Base-by-base conservation (phyloP, 305 asterid species). In the Rubia balearica region DNA sequence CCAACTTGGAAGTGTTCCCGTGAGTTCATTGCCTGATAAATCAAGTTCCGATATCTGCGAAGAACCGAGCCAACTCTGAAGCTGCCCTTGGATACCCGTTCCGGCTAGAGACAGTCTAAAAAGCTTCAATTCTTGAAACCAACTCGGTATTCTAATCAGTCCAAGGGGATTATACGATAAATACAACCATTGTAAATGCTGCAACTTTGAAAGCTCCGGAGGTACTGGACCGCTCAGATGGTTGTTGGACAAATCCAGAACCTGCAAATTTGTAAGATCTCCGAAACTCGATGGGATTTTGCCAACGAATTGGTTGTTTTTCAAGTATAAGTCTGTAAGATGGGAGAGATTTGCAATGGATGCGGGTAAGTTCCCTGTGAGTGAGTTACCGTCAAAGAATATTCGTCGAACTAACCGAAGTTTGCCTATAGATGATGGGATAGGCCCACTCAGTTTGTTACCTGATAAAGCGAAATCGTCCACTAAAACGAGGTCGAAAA, bases 91-190 rank as follows among this genome's bases (percentile, higher is more conserved):
- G 7, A 90, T 81, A 69, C 97, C 97, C 1, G 96, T 88, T 3
- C 67, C 72, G 3, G 85, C 84, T 5, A 84, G 75, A 42, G 22
- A 42, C 24, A 87, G 80, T 5, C 66, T 79, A 22, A 77, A 77
- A 41, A 83, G 71, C 12, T 59, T 24, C 1, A 86, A 60, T 8
- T 82, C 77, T 51, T 51, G 61, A 19, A 85, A 46, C 91, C 87
- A 88, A 30, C 67, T 53, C 19, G 93, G 96, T 17, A 90, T 76
- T 11, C 11, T 78, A 27, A 53, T 62, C 9, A 88, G 72, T 6
- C 61, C n/a, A 1, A 86, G 78, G 69, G 93, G 96, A 70, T 90
- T 90, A 75, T 68, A 76, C 7, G 97, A 88, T 6, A 90, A 80
- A 70, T 79, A 86, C 2, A 88, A 33, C 3, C 48, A 53, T 66